These are phyloP conservation scores for Pulveroboletus sp. DNA, from an alignment of 768 basidiomycete species.

Conservation along the genomic window DNA sequence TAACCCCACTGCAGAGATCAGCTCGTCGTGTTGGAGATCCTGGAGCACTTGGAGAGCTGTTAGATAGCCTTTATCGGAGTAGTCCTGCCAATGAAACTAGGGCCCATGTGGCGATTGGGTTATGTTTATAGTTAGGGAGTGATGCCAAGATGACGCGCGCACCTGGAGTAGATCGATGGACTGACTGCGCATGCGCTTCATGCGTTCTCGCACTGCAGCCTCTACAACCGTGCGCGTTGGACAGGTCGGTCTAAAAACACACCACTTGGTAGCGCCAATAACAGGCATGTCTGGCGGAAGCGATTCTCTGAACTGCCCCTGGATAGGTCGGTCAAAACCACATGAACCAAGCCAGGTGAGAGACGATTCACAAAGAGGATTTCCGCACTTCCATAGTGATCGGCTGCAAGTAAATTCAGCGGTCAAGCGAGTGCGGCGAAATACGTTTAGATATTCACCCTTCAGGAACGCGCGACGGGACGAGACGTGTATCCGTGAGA, in stretches of 20 bases:
- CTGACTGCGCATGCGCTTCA: conserved; percentile 57
- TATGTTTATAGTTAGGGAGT: background rate
- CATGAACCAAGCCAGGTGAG: background rate
- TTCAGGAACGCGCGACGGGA: conserved; percentile 8
- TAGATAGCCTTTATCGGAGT: conserved; percentile 45
- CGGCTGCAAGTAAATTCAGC: conserved; percentile 44
- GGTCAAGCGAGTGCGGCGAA: background rate
- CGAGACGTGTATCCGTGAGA: conserved; percentile 13
- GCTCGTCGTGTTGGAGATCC: conserved; percentile 53
- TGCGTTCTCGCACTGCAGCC: conserved; percentile 62
- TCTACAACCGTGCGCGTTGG: conserved; percentile 54
- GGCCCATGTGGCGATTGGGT: background rate
- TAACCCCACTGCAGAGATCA: conserved; percentile 64
- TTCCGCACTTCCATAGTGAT: conserved; percentile 84
- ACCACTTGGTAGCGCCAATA: conserved; percentile 83
- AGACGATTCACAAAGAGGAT: conserved; percentile 61
- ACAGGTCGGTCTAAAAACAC: conserved; percentile 56
- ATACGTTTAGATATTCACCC: conserved; percentile 20
- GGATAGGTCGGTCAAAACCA: conserved; percentile 7
- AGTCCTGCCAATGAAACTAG: conserved; percentile 82
- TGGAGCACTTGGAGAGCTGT: conserved; percentile 47
- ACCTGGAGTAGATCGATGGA: conserved; percentile 74
- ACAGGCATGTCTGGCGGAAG: conserved; percentile 39
- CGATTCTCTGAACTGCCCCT: conserved; percentile 67
- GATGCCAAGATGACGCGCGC: conserved; percentile 12